These are phyloP conservation scores for Solanum hybrid DNA, from an alignment of 305 asterid genomes.

Conservation along the genomic window DNA sequence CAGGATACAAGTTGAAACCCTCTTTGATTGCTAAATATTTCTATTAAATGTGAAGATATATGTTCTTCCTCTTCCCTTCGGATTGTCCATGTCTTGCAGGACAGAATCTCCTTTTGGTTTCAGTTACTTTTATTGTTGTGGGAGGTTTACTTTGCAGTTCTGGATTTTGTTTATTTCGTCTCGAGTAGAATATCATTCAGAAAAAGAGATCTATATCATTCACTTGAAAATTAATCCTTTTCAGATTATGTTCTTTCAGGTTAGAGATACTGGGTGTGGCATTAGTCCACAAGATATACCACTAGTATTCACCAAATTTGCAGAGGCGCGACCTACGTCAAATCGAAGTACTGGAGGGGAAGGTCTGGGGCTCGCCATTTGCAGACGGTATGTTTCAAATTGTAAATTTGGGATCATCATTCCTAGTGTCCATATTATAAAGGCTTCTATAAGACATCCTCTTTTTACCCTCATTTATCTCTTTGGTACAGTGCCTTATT, in stretches of 20 bases:
- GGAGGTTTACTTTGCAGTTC: background rate
- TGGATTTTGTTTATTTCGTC: background rate
- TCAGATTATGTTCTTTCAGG: slow-evolving; percentile 20
- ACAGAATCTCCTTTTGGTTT: background rate
- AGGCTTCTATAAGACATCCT: background rate
- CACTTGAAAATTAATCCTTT: background rate
- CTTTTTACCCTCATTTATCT: background rate
- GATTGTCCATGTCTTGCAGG: background rate
- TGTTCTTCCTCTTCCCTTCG: background rate
- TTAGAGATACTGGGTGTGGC: slow-evolving; percentile 64
- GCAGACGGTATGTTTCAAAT: slow-evolving; percentile 40
- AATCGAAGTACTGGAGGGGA: slow-evolving; percentile 29
- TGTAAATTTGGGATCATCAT: background rate
- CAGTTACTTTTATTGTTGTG: background rate
- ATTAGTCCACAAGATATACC: slow-evolving; percentile 48
- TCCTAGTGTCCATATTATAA: background rate
- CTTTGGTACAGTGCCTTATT: background rate
- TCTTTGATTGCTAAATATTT: background rate
- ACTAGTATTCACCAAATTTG: slow-evolving; percentile 47
- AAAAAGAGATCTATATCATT: background rate
- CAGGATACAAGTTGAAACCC: background rate
- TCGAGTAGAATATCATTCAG: background rate
- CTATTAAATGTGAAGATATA: background rate
- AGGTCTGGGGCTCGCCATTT: slow-evolving; percentile 69
- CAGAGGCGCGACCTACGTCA: slow-evolving; percentile 26